phyloP scores from a whole-genome alignment of 2,329 filamentous ascomycete species.

The Venturia asperata region DNA sequence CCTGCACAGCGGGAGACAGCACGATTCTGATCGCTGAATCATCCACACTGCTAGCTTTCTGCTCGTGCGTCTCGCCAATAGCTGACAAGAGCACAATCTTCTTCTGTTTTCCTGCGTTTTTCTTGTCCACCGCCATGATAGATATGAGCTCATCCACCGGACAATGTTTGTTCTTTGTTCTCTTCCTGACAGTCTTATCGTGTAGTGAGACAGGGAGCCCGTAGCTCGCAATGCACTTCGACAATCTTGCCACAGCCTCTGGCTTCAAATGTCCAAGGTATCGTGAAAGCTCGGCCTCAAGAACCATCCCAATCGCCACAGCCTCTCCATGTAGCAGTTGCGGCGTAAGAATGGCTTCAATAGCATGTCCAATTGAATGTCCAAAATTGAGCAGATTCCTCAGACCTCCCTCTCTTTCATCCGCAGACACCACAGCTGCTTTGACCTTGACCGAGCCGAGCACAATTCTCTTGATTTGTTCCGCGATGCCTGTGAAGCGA shows the following conservation, averaged over 20 bases:
- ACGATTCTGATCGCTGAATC: constrained; percentile 78
- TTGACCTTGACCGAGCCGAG: constrained; percentile 89
- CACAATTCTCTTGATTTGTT: constrained; percentile 56
- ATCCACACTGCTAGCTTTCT: constrained; percentile 78
- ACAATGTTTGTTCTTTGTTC: constrained; percentile 81
- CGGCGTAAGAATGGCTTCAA: constrained; percentile 89
- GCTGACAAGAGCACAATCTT: constrained; percentile 89
- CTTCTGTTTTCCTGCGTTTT: constrained; percentile 92
- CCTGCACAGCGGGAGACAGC: constrained; percentile 68
- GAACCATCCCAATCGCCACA: constrained; percentile 97
- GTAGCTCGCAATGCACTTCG: constrained; percentile 93
- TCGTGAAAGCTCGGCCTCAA: constrained; percentile 88
- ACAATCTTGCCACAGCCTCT: constrained; percentile 78
- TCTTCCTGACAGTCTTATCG: constrained; percentile 72
- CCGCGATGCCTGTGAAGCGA: constrained; percentile 60
- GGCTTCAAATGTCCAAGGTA: constrained; percentile 79
- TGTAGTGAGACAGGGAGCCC: constrained; percentile 77
- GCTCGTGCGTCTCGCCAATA: constrained; percentile 83
- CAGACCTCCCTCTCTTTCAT: constrained; percentile 89
- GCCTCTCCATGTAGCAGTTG: constrained; percentile 94
- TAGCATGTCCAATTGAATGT: constrained; percentile 94
- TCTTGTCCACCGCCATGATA: constrained; percentile 98
- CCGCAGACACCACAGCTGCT: constrained; percentile 85
- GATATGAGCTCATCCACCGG: constrained; percentile 76
- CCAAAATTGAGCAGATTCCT: constrained; percentile 96